Conservation (phyloP, 2,329 filamentous ascomycete species). For the Pyricularia pennisetigena region DNA sequence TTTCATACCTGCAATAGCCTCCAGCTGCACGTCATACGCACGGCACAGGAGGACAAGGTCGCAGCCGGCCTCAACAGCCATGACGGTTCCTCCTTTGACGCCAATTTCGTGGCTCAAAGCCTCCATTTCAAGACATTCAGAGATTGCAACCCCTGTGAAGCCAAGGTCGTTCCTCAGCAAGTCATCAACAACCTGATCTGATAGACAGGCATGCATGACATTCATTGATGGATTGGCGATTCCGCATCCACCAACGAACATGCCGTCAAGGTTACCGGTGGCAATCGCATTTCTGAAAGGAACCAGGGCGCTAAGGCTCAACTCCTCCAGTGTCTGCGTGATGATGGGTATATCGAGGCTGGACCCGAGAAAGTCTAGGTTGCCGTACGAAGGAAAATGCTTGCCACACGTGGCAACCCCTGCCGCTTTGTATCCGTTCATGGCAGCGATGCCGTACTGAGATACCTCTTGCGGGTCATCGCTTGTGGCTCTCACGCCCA, state of each 20-base stretch:
- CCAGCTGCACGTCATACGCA: conserved; percentile 79
- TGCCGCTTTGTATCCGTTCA: conserved; percentile 88
- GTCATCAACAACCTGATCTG: conserved; percentile 86
- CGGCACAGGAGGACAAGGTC: conserved; percentile 84
- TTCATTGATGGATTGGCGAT: conserved; percentile 89
- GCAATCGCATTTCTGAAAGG: conserved; percentile 86
- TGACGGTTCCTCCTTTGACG: conserved; percentile 92
- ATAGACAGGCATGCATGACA: conserved; percentile 89
- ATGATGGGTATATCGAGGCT: conserved; percentile 91
- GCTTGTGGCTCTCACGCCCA: conserved; percentile 81
- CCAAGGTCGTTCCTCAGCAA: conserved; percentile 79
- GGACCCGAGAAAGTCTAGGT: conserved; percentile 85
- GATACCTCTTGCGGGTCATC: conserved; percentile 95
- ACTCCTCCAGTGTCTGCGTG: conserved; percentile 84
- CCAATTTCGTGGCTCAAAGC: conserved; percentile 90
- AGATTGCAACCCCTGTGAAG: conserved; percentile 87
- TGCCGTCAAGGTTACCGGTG: conserved; percentile 73
- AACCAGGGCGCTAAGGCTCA: conserved; percentile 83
- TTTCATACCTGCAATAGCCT: conserved; percentile 84
- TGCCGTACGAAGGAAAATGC: conserved; percentile 94
- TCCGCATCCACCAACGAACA: conserved; percentile 92
- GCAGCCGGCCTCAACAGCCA: conserved; percentile 94
- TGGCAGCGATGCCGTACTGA: conserved; percentile 79
- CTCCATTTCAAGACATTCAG: conserved; percentile 95
- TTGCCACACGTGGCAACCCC: conserved; percentile 87